phyloP scores from a whole-genome alignment of 1,284 basidiomycete genomes.

The Gymnopus androsaceus region DNA sequence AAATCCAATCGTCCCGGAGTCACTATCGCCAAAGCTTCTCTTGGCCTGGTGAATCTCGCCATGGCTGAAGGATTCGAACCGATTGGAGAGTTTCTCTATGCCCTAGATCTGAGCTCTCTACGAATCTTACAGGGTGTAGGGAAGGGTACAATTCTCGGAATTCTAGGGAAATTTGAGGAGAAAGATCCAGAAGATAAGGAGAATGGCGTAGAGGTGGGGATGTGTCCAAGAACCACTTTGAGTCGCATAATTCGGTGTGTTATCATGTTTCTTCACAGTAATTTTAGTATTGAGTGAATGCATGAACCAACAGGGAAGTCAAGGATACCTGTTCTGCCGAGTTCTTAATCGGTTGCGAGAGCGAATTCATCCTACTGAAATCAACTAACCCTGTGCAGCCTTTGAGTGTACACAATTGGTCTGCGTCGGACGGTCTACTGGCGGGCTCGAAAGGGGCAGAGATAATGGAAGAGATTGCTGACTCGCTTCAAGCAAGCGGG shows the following conservation, averaged over 20 bases:
- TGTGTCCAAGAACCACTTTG: slow-evolving; percentile 15
- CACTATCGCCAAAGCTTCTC: slow-evolving; percentile 20
- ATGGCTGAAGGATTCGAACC: slow-evolving; percentile 21
- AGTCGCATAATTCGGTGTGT: slow-evolving; percentile 11
- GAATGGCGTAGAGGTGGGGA: slow-evolving; percentile 17
- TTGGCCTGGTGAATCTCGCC: slow-evolving; percentile 23
- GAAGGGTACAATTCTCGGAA: slow-evolving; percentile 11
- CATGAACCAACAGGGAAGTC: slow-evolving; percentile 38
- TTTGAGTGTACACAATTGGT: slow-evolving; percentile 53
- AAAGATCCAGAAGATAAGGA: slow-evolving; percentile 15
- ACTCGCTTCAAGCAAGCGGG: slow-evolving; percentile 42
- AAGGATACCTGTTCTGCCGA: slow-evolving; percentile 38
- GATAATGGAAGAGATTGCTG: slow-evolving; percentile 55
- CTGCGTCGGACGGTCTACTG: slow-evolving; percentile 44
- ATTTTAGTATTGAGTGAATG: background rate
- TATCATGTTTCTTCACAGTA: background rate
- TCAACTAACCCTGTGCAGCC: slow-evolving; percentile 48
- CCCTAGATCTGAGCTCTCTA: slow-evolving; percentile 20
- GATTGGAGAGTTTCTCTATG: slow-evolving; percentile 24
- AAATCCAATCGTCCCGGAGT: slow-evolving; percentile 24
- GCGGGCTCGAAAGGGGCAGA: slow-evolving; percentile 45
- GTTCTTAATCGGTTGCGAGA: slow-evolving; percentile 70
- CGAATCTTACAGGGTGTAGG: slow-evolving; percentile 22
- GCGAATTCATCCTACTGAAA: slow-evolving; percentile 67
- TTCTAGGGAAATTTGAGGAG: slow-evolving; percentile 24